Base-by-base conservation (phyloP, 352 stramenopile species). In the Globisporangium lucens region DNA sequence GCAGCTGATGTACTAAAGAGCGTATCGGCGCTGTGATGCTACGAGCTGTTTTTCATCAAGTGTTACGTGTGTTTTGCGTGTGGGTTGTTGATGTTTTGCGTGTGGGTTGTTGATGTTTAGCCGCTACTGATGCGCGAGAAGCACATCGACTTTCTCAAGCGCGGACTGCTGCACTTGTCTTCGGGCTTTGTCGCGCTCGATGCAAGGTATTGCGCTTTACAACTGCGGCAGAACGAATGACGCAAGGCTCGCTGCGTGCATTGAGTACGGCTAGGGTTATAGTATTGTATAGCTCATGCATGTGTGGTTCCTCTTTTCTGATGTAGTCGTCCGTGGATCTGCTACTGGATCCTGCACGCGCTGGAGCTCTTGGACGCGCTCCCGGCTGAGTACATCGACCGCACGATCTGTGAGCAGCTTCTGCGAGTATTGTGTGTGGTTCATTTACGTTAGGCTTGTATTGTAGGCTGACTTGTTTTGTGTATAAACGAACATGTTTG, bases 291-390 rank as follows among this genome's bases (percentile, higher is more conserved):
- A 17, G 5, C 35, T 56, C 24, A 33, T 30, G 3, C 35, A 7
- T 17, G 6, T 65, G 7, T 43, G 20, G 29, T 20, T 41, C 4
- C 17, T 58, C n/a, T 6, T 13, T 59, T 10, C 4, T 15, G 12
- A 12, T 65, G 12, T 43, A 98, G 92, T 79, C 93, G 95, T 20
- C 94, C 97, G 10, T 99, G 97, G 97, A 98, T 99, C 63, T 75
- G 96, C 22, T 99, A 99, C 76, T 99, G 97, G 97, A 98, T 98
- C 68, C 74, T 99, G 22, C 96, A 99, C 66, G 83, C 82, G 12
- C 80, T 98, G 43, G 95, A 99, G 76, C 81, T 99, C 22, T 77
- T 99, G 55, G 91, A 93, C 35, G 83, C 79, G 49, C 74, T 98
- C 6, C 78, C 78, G 3, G 71, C 77, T 30, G 69, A 81, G 15